phyloP scores from a whole-genome alignment of 163 green algal species.

The Scenedesmus sp. region DNA sequence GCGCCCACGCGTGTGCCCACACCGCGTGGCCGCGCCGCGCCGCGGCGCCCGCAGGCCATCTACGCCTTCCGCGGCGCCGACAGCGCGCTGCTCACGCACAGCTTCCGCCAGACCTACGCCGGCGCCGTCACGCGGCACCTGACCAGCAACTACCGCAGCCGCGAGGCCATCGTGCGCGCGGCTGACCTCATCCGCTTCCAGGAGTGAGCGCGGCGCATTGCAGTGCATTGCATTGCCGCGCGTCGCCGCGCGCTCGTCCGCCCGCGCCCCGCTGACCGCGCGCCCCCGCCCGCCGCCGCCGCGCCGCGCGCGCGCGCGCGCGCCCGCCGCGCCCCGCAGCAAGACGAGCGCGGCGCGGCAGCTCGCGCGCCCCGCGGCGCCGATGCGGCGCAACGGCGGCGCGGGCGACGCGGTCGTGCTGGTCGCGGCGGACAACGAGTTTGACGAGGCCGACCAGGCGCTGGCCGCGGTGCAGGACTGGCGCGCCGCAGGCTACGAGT shows the following conservation, averaged over 20 bases:
- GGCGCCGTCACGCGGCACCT: conserved; percentile 3
- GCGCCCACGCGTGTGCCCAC: too few relatives aligned
- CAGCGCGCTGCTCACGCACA: neutral
- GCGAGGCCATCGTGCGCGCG: conserved; percentile 11
- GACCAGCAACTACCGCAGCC: conserved; percentile 37
- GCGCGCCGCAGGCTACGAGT: conserved; percentile 4
- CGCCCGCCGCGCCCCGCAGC: too few relatives aligned
- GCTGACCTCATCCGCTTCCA: conserved; percentile 24
- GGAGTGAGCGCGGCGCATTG: too few relatives aligned
- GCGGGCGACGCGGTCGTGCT: neutral
- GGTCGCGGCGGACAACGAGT: conserved; percentile 7
- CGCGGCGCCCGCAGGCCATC: conserved; percentile 58
- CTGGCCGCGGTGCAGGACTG: neutral
- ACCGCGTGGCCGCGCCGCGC: too few relatives aligned
- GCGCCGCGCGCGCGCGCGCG: too few relatives aligned
- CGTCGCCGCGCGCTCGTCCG: too few relatives aligned
- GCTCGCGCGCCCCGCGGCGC: too few relatives aligned
- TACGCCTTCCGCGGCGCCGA: conserved; percentile 52
- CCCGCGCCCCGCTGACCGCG: too few relatives aligned
- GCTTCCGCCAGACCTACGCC: neutral
- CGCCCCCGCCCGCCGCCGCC: too few relatives aligned
- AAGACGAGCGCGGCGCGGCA: too few relatives aligned
- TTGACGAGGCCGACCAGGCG: neutral
- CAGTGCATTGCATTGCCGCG: too few relatives aligned
- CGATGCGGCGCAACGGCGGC: too few relatives aligned